phyloP scores from a whole-genome alignment of 2,329 filamentous ascomycete genomes.

The Geosmithia morbida region DNA sequence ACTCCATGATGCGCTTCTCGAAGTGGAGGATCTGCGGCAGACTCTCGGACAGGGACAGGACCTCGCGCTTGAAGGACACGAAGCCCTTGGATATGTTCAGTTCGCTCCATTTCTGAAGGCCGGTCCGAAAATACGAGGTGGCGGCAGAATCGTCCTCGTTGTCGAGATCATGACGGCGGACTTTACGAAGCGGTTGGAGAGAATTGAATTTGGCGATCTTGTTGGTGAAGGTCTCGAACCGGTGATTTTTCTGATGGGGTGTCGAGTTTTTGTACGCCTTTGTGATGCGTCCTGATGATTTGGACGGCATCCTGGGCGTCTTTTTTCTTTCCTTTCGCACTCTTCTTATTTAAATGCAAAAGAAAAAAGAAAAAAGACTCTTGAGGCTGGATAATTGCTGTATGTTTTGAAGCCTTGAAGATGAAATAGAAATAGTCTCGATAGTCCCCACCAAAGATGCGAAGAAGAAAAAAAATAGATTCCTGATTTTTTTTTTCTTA shows the following conservation, averaged over 20 bases:
- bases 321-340: conserved; percentile 5
- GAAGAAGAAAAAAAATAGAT: not conserved
- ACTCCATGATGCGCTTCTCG: conserved; percentile 68
- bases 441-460: conserved; percentile 11
- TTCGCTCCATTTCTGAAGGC: conserved; percentile 79
- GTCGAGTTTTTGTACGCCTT: conserved; percentile 59
- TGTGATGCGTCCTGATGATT: conserved; percentile 50
- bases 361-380: conserved; percentile 2
- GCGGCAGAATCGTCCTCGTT: conserved; percentile 60
- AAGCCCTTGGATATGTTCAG: conserved; percentile 80
- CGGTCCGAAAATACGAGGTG: conserved; percentile 76
- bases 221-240: conserved; percentile 81
- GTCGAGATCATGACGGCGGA: conserved; percentile 73
- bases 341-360: conserved; percentile 3
- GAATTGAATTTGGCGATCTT: conserved; percentile 82
- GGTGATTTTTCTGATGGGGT: conserved; percentile 65
- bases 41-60: conserved; percentile 70
- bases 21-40: conserved; percentile 87
- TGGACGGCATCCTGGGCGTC: conserved; percentile 40
- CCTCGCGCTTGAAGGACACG: conserved; percentile 59
- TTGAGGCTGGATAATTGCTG: conserved; percentile 6
- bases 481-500: conserved; percentile 11
- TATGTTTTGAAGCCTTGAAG: conserved; percentile 4
- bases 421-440: not conserved
- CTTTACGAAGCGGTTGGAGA: conserved; percentile 80